Conservation (phyloP, 305 asterid species). For the Ilex paraguariensis region DNA sequence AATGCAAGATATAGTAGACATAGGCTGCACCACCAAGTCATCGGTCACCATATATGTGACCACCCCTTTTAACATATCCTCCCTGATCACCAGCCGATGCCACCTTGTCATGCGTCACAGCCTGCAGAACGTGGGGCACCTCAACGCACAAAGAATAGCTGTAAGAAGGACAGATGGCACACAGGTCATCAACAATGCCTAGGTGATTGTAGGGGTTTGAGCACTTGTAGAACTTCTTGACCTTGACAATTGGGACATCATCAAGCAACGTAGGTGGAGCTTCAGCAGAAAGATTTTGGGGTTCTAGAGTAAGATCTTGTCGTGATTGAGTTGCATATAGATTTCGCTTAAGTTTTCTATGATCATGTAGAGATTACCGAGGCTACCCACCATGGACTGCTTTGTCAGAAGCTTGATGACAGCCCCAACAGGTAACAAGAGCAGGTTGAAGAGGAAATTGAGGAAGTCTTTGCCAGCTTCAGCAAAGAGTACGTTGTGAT, state of each 20-base stretch:
- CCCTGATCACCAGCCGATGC: not conserved
- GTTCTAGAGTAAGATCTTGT: not conserved
- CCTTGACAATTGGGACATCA: not conserved
- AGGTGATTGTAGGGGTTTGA: too few species aligned
- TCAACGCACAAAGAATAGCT: not conserved
- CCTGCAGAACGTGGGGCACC: not conserved
- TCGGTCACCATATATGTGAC: not conserved
- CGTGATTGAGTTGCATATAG: not conserved
- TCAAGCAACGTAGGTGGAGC: not conserved
- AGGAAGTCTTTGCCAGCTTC: slow-evolving; percentile 1
- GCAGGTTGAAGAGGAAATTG: not conserved
- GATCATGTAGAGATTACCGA: too few species aligned
- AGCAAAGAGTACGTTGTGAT: not conserved
- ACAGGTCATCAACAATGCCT: too few species aligned
- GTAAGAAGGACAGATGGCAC: not conserved
- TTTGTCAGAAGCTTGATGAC: not conserved
- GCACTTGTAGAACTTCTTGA: too few species aligned
- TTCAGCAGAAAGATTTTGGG: not conserved
- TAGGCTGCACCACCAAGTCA: not conserved
- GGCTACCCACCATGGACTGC: not conserved
- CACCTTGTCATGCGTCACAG: not conserved
- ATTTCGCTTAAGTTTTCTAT: not conserved
- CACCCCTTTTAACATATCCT: not conserved
- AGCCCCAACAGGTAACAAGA: not conserved
- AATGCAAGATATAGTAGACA: not conserved